phyloP scores from a whole-genome alignment of 371 early-diverging fungal species.

The Batkoa obscura region DNA sequence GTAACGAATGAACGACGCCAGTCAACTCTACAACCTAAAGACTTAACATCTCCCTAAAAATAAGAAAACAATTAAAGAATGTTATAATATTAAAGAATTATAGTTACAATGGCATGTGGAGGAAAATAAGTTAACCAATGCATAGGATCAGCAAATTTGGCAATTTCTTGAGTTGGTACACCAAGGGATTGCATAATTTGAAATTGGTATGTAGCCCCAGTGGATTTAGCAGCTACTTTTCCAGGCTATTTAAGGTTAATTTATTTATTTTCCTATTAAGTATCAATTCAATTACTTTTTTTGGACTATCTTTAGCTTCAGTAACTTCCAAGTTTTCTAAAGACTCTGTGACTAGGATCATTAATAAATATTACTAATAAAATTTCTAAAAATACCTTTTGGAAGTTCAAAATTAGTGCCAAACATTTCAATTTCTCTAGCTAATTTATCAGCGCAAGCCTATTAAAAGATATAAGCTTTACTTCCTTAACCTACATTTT shows the following conservation, averaged over 20 bases:
- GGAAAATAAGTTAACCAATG: slow-evolving; percentile 98
- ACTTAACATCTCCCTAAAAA: slow-evolving; percentile 47
- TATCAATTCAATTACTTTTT: slow-evolving; percentile 8
- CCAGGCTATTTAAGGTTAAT: slow-evolving; percentile 45
- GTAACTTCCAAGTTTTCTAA: slow-evolving; percentile 13
- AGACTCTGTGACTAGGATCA: slow-evolving; percentile 7
- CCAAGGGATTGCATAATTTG: slow-evolving; percentile 92
- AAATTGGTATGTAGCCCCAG: slow-evolving; percentile 77
- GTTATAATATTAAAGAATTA: too few relatives aligned
- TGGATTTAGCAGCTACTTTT: slow-evolving; percentile 79
- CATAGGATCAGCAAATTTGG: slow-evolving; percentile 85
- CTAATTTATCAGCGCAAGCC: slow-evolving; percentile 97
- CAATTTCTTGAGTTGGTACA: slow-evolving; percentile 73
- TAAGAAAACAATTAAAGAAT: background rate
- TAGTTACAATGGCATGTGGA: slow-evolving; percentile 45
- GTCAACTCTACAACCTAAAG: slow-evolving; percentile 86
- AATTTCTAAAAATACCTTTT: slow-evolving; percentile 5
- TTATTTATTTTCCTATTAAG: slow-evolving; percentile 15
- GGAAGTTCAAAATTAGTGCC: slow-evolving; percentile 64
- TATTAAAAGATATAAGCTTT: slow-evolving; percentile 10
- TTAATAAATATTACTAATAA: background rate
- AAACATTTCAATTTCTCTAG: slow-evolving; percentile 85
- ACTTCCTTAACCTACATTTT: background rate
- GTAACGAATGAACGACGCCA: slow-evolving; percentile 99
- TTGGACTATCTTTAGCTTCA: slow-evolving; percentile 11